phyloP scores from a whole-genome alignment of 768 basidiomycete genomes.

The Galerina sulciceps region DNA sequence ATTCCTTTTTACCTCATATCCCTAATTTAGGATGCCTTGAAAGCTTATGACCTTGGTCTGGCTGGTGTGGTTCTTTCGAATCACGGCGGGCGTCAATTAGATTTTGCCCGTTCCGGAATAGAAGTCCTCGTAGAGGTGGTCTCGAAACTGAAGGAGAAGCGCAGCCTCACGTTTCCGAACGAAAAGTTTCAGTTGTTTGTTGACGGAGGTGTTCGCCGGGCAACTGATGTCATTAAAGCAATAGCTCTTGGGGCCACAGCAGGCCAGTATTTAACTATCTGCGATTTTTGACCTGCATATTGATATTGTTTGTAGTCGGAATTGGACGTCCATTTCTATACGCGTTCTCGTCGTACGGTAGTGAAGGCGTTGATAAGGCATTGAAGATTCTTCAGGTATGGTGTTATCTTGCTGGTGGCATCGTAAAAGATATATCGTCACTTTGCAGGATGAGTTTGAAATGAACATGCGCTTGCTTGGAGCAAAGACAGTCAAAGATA shows the following conservation, averaged over 20 bases:
- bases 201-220: conserved; percentile 92
- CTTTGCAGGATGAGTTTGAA: conserved; percentile 87
- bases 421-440: not conserved
- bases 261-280: conserved; percentile 34
- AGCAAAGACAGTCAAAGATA: conserved; percentile 75
- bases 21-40: conserved; percentile 68
- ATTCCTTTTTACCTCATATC: not conserved
- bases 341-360: conserved; percentile 87
- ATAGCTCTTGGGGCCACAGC: conserved; percentile 71
- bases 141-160: conserved; percentile 63
- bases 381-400: conserved; percentile 37
- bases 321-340: conserved; percentile 89
- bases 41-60: conserved; percentile 78
- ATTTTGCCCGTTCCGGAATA: conserved; percentile 85
- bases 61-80: conserved; percentile 87
- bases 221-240: conserved; percentile 83
- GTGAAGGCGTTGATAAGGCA: conserved; percentile 84
- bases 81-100: conserved; percentile 80
- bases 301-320: conserved; percentile 44
- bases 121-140: conserved; percentile 91
- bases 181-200: conserved; percentile 83
- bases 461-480: conserved; percentile 96
- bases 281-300: conserved; percentile 11
- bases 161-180: conserved; percentile 77
- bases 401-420: not conserved